A percentile compares a stretch with the other conserved stretches of the same genome.
phyloP scores from a whole-genome alignment of 1,139 yeast species.

The Pichia sp. region DNA sequence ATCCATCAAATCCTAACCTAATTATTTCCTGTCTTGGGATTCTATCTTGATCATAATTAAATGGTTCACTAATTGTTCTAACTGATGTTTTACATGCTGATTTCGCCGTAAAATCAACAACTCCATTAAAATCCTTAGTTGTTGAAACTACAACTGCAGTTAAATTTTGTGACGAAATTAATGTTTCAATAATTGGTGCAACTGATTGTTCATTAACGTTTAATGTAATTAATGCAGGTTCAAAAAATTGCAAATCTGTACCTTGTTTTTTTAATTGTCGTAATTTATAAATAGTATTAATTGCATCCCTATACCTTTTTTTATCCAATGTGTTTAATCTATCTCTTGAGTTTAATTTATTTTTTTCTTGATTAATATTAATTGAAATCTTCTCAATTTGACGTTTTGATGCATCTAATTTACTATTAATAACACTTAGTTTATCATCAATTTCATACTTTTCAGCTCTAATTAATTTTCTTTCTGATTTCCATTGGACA shows the following conservation, averaged over 20 bases:
- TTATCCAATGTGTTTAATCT: slow-evolving; percentile 36
- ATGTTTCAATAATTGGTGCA: slow-evolving; percentile 53
- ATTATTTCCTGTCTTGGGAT: slow-evolving; percentile 34
- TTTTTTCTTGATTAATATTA: slow-evolving; percentile 19
- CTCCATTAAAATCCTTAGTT: slow-evolving; percentile 36
- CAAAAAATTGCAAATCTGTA: slow-evolving; percentile 40
- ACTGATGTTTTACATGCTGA: slow-evolving; percentile 35
- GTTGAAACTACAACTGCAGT: slow-evolving; percentile 48
- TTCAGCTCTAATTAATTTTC: slow-evolving; percentile 17
- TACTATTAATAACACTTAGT: slow-evolving; percentile 2
- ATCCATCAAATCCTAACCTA: slow-evolving; percentile 71
- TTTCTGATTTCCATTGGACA: slow-evolving; percentile 19
- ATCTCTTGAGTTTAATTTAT: slow-evolving; percentile 43
- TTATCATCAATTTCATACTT: slow-evolving; percentile 6
- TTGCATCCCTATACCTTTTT: slow-evolving; percentile 26
- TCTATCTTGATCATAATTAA: slow-evolving; percentile 24
- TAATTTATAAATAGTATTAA: slow-evolving; percentile 36
- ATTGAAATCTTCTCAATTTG: slow-evolving; percentile 4
- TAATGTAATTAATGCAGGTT: slow-evolving; percentile 73
- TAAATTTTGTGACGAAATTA: slow-evolving; percentile 48
- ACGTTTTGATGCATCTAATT: slow-evolving; percentile 1
- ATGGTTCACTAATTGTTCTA: slow-evolving; percentile 34
- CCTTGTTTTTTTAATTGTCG: slow-evolving; percentile 21
- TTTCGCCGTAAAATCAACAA: neutral
- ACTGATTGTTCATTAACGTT: slow-evolving; percentile 41